A percentile compares a stretch with the other conserved stretches of the same genome.
These are phyloP conservation scores for Populus hybrid DNA, from an alignment of 441 rosid genomes.

Conservation along the genomic window DNA sequence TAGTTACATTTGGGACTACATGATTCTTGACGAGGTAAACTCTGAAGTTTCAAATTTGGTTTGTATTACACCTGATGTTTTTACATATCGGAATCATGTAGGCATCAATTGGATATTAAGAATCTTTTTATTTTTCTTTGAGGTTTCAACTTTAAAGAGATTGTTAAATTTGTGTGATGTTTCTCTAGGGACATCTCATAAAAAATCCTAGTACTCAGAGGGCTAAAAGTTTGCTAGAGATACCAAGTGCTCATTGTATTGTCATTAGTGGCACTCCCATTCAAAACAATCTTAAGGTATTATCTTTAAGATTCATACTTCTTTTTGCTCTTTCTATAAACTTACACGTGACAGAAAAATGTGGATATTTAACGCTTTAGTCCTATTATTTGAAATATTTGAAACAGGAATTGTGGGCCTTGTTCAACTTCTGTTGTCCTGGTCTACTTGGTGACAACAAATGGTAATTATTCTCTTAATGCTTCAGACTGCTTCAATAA, in stretches of 20 bases:
- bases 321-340: background rate
- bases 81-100: background rate
- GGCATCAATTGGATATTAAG: background rate
- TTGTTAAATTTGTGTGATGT: background rate
- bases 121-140: background rate
- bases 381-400: slow-evolving; percentile 9
- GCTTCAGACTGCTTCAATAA: slow-evolving; percentile 12
- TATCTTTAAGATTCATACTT: slow-evolving; percentile 6
- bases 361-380: background rate
- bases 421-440: slow-evolving; percentile 92
- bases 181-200: slow-evolving; percentile 84
- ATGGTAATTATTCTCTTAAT: slow-evolving; percentile 42
- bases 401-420: slow-evolving; percentile 87
- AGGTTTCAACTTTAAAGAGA: background rate
- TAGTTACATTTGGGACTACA: slow-evolving; percentile 75
- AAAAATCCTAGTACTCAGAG: slow-evolving; percentile 95
- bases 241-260: slow-evolving; percentile 86
- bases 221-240: slow-evolving; percentile 95
- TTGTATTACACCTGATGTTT: background rate
- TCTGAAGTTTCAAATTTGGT: slow-evolving; percentile 1
- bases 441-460: slow-evolving; percentile 79
- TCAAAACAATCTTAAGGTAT: slow-evolving; percentile 95
- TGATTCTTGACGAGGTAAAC: slow-evolving; percentile 94
- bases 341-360: slow-evolving; percentile 3
- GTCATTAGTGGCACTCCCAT: slow-evolving; percentile 93